Base-by-base conservation (phyloP, 2,329 filamentous ascomycete genomes). In the Colletotrichum coccodes region DNA sequence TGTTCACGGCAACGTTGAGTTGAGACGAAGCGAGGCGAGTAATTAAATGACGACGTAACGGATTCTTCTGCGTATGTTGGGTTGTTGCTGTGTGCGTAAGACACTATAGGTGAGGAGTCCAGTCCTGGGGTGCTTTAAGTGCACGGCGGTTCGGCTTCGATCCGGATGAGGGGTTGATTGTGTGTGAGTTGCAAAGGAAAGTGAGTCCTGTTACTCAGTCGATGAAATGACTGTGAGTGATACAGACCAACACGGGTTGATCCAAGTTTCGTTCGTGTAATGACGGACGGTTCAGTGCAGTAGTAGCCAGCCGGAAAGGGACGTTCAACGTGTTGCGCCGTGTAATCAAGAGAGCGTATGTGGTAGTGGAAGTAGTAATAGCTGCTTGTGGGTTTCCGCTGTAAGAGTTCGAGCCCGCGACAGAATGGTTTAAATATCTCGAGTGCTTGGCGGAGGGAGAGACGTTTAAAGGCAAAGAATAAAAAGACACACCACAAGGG, bases 31-130 rank as follows among this genome's bases (percentile, higher is more conserved):
- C 56, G 12, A 68, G 52, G 44, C 38, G 34, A 34, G 46, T 21
- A 36, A 63, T 70, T 30, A 63, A 52, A 53, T 58, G 67, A 59
- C 57, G 50, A n/a, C 60, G 60, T 68, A 54, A 60, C 56, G 53
- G 58, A 53, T 42, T 52, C 47, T 59, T 50, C 44, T 62, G 44
- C 44, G 38, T 44, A n/a, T 23, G 36, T 26, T 54, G 61, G 40
- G 54, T 50, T 57, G 50, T 58, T 56, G 23, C n/a, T 26, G 40
- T 44, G 36, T 62, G 67, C n/a, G n/a, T 46, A 26, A 28, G 40
- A 60, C 64, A 68, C 57, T 46, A 38, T 40, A 34, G 50, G 61
- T 52, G 58, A 71, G 70, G 59, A 74, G 60, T 66, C 71, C 68
- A 70, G 72, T 72, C 70, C 52, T 52, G 40, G 49, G 44, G 46